A percentile compares a stretch with the other conserved stretches of the same genome.
Conservation (phyloP, 345 rosid genomes). For the Brassica carinata region DNA sequence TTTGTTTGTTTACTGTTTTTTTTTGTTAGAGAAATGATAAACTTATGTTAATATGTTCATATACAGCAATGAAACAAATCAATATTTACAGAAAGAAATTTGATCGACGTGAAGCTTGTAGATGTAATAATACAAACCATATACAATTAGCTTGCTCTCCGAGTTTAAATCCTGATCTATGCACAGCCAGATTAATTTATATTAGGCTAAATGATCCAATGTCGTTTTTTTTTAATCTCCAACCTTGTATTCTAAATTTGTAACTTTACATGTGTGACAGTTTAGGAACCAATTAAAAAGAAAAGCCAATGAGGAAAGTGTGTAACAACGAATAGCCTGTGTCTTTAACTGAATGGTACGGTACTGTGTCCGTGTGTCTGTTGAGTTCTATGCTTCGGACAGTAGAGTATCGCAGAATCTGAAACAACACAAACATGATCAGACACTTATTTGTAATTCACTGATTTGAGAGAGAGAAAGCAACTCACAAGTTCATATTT, state of each 20-base stretch:
- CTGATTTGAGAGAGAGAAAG: not conserved
- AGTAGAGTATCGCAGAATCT: slow-evolving; percentile 23
- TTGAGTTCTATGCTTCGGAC: slow-evolving; percentile 21
- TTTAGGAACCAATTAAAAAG: not conserved
- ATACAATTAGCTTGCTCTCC: not conserved
- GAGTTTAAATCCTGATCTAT: slow-evolving; percentile 12
- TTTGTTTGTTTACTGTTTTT: not conserved
- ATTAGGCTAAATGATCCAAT: not conserved
- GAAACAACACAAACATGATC: slow-evolving; percentile 20
- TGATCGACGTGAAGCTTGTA: not conserved
- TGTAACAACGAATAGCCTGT: slow-evolving; percentile 28
- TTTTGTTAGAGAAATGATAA: not conserved
- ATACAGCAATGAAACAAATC: not conserved
- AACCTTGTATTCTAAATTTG: slow-evolving; percentile 23
- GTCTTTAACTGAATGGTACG: slow-evolving; percentile 26
- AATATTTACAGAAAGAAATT: slow-evolving; percentile 11
- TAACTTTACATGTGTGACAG: slow-evolving; percentile 37
- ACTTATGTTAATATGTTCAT: not conserved
- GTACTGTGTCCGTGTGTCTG: slow-evolving; percentile 13
- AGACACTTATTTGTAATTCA: not conserved
- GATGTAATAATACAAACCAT: slow-evolving; percentile 7
- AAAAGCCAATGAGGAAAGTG: slow-evolving; percentile 28
- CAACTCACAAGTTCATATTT: slow-evolving; percentile 53
- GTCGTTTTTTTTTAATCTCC: not conserved
- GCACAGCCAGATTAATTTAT: slow-evolving; percentile 17